Evolutionary conservation across 257 asterid genomes (phyloP), one percentile per base, ranked within the genome.

Genomic region (Verbascum thapsus): DNA sequence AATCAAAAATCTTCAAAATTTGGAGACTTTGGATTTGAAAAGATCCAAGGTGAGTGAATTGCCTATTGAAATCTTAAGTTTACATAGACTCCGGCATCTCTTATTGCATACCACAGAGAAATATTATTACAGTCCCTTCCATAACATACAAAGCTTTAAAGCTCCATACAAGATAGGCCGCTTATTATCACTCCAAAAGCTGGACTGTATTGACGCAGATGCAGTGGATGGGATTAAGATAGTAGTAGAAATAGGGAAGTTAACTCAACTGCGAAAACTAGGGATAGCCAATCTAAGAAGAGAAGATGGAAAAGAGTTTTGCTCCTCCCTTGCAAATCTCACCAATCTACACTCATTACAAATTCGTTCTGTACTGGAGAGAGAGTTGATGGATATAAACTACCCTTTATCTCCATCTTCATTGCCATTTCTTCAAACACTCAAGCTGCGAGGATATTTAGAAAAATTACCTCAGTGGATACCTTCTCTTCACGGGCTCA

Each of bases 301-400:
- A 45, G 64, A 60, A 61, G 69, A 72, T 38, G 73, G 69, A 11
- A 38, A 3, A 45, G 72, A 60, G 5, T 59, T 72, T 3, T 72
- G 64, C 32, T 26, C 34, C 8, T 66, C 77, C 10, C 61, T 72
- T 0, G 23, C 15, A 18, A 72, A 66, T 16, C 69, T 72, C 7
- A 60, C 50, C 20, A 43, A 37, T 34, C 64, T 66, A 12, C 68
- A 8, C 1, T 0, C 7, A 0, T 6, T 72, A 30, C 0, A 0
- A 13, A 6, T 72, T 45, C 0, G 0, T 19, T 8, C 55, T 15
- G 5, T 35, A 2, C 7, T 9, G 20, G 18, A 47, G 11, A 42
- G 20, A 17, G 69, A 59, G 51, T 12, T n/a, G 16, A 22, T 59
- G 7, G 70, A 53, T 19, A 2, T 72, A 8, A 39, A 44, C 11